Evolutionary conservation across 2,329 filamentous ascomycete species (phyloP).

Genomic region (Colletotrichum agaves): DNA sequence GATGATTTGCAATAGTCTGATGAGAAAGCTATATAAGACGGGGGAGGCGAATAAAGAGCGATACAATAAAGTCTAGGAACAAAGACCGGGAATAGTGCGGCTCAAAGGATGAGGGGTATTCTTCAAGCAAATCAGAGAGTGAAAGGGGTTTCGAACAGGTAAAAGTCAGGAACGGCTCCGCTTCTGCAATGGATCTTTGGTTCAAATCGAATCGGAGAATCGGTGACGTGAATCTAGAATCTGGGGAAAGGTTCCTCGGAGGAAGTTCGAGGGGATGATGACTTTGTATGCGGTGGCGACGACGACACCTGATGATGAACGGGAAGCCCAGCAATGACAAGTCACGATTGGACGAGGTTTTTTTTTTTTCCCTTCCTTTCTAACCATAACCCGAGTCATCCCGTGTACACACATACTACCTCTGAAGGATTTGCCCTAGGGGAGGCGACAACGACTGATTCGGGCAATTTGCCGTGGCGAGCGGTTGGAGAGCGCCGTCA

Average conservation of each 20-base stretch:
- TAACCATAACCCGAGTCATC: constrained; percentile 33
- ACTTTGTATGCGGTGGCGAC: constrained; percentile 22
- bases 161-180: constrained; percentile 20
- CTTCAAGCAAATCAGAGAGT: constrained; percentile 24
- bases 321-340: constrained; percentile 8
- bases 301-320: constrained; percentile 4
- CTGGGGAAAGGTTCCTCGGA: constrained; percentile 17
- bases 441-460: constrained; percentile 19
- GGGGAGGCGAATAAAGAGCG: background rate
- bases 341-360: constrained; percentile 22
- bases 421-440: no score
- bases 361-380: no score
- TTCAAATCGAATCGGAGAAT: background rate
- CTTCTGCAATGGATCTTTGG: constrained; percentile 30
- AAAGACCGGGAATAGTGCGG: constrained; percentile 30
- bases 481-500: background rate
- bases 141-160: constrained; percentile 8
- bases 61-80: constrained; percentile 2
- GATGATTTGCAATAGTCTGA: background rate
- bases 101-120: constrained; percentile 3
- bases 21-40: background rate
- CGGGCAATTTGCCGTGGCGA: constrained; percentile 9
- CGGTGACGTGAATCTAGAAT: constrained; percentile 1
- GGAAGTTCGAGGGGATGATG: background rate
- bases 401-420: no score